These are phyloP conservation scores for Chytriomyces confervae DNA, from an alignment of 192 early-diverging fungal genomes.

Conservation along the genomic window DNA sequence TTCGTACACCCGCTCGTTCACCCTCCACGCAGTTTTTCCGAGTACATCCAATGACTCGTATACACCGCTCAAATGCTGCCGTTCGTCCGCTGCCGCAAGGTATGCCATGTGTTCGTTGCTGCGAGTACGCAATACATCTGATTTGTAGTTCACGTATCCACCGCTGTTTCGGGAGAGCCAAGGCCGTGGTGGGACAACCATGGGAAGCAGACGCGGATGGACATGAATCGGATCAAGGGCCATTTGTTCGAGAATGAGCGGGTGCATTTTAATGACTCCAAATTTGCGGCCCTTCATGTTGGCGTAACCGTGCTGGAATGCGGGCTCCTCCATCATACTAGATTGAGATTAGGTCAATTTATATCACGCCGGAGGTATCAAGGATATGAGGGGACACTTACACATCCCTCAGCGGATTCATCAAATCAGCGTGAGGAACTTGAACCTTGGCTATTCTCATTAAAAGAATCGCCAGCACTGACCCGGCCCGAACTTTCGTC, in stretches of 20 bases:
- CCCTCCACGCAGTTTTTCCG: slow-evolving; percentile 83
- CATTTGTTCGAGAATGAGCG: slow-evolving; percentile 72
- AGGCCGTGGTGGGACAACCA: slow-evolving; percentile 89
- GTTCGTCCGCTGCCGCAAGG: slow-evolving; percentile 78
- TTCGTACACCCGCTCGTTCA: slow-evolving; percentile 84
- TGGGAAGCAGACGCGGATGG: slow-evolving; percentile 83
- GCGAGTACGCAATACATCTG: slow-evolving; percentile 78
- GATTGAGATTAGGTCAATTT: too few species aligned
- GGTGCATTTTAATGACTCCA: slow-evolving; percentile 77
- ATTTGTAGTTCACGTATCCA: slow-evolving; percentile 79
- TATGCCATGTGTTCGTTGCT: slow-evolving; percentile 78
- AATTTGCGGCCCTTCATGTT: slow-evolving; percentile 56
- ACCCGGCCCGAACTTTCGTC: slow-evolving; percentile 58
- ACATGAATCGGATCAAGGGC: slow-evolving; percentile 64
- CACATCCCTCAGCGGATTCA: slow-evolving; percentile 53
- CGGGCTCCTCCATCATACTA: slow-evolving; percentile 64
- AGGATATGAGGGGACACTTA: background rate
- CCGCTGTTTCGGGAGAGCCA: slow-evolving; percentile 88
- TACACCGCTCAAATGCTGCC: slow-evolving; percentile 69
- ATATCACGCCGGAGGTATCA: slow-evolving; percentile 21
- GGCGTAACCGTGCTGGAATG: slow-evolving; percentile 76
- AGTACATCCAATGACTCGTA: slow-evolving; percentile 84
- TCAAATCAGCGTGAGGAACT: slow-evolving; percentile 64
- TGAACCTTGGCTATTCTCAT: slow-evolving; percentile 66
- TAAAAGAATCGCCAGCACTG: slow-evolving; percentile 57